Conservation (phyloP, 441 rosid species). For the Mallotus japonicus region DNA sequence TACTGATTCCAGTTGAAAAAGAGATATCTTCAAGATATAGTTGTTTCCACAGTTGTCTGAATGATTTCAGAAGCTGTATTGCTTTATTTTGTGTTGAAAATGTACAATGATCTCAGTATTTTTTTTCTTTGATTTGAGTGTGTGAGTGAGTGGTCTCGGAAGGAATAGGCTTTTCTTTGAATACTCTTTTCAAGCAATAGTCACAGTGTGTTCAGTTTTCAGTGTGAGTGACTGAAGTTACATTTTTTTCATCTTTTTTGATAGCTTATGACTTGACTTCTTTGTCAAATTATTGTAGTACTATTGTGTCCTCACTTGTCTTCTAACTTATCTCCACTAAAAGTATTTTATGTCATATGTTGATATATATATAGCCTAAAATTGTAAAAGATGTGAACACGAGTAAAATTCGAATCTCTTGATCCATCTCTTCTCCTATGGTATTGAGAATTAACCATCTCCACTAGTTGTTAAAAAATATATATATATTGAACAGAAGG, state of each 20-base stretch:
- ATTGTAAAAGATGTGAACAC: too few relatives aligned
- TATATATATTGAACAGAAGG: too few relatives aligned
- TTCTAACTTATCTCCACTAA: not conserved
- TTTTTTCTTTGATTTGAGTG: not conserved
- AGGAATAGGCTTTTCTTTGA: constrained; percentile 13
- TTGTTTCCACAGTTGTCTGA: not conserved
- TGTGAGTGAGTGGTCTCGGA: constrained; percentile 25
- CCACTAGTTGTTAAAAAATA: too few relatives aligned
- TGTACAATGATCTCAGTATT: too few relatives aligned
- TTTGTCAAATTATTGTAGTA: constrained; percentile 10
- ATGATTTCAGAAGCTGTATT: too few relatives aligned
- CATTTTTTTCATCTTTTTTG: constrained; percentile 25
- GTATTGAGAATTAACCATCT: too few relatives aligned
- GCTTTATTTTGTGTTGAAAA: too few relatives aligned
- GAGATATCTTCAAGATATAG: not conserved
- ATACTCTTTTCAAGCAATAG: constrained; percentile 37
- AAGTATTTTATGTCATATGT: not conserved
- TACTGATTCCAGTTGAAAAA: not conserved
- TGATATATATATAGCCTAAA: too few relatives aligned
- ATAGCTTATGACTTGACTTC: constrained; percentile 21
- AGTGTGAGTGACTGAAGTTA: constrained; percentile 36
- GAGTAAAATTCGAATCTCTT: too few relatives aligned
- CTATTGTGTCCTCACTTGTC: not conserved
- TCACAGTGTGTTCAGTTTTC: constrained; percentile 19
- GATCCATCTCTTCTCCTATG: too few relatives aligned